Evolutionary conservation across 2,329 filamentous ascomycete genomes (phyloP), one percentile per base, ranked within the genome.

Genomic region (Thelonectria olida): DNA sequence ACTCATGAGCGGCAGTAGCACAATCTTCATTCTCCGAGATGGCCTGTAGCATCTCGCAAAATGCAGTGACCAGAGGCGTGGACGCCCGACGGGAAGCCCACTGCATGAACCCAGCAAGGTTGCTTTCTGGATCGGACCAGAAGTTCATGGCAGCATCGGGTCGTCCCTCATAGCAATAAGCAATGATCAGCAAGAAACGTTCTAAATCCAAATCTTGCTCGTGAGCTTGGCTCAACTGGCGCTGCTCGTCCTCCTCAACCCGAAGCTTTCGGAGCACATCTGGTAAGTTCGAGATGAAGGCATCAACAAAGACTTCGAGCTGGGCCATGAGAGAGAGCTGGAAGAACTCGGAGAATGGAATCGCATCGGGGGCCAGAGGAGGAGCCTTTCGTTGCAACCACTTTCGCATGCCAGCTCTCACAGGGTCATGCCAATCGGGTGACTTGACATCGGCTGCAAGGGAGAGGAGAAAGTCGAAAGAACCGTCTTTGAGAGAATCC

Each of bases 51-150:
- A 99, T 95, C 74, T 98, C 95, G 76, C 96, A 99, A 70, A 98
- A 99, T 12, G 95, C 94, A 63, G 93, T 96, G 61, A 97, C 94
- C 22, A 97, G 85, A n/a, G 96, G 96, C 0, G 96, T 97, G 0
- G 96, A 97, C 62, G 97, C 93, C 70, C 96, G 86, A 68, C 93
- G 90, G 4, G 96, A 97, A n/a, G 94, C 92, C 96, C 96, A 99
- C 66, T 97, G 92, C 74, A 99, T 85, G 74, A 99, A 99, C 0
- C 96, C 96, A 64, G 94, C 92, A 28, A 99, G 82, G 68, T 97
- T 97, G 73, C 93, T 93, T 71, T 99, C 96, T 2, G 91, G 89
- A 73, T 97, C 94, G 28, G 87, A 86, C 96, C 96, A 99, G 69
- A 98, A 98, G 45, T 90, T 91, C 72, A 92, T 88, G 9, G 94